These are phyloP conservation scores for Daldinia caldariorum DNA, from an alignment of 495 filamentous ascomycete genomes.

Conservation along the genomic window DNA sequence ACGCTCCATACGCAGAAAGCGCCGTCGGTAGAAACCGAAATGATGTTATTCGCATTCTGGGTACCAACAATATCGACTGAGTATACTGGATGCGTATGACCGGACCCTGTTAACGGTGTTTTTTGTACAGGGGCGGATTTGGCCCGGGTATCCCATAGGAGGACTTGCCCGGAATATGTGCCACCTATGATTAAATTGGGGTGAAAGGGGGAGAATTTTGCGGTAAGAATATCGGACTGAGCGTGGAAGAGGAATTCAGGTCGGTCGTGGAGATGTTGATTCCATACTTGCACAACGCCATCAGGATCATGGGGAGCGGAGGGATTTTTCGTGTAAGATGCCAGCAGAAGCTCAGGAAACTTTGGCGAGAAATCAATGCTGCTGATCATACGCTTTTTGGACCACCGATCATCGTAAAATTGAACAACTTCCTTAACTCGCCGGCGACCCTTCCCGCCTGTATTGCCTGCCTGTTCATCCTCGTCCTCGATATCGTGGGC, in stretches of 20 bases:
- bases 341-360: conserved; percentile 91
- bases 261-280: conserved; percentile 89
- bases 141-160: conserved; percentile 96
- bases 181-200: conserved; percentile 95
- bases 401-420: conserved; percentile 96
- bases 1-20: conserved; percentile 96
- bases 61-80: conserved; percentile 94
- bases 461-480: conserved; percentile 79
- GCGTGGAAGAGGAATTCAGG: conserved; percentile 97
- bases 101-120: conserved; percentile 89
- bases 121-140: conserved; percentile 91
- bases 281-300: conserved; percentile 96
- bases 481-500: conserved; percentile 78
- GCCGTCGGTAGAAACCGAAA: conserved; percentile 94
- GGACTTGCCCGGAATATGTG: conserved; percentile 93
- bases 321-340: conserved; percentile 95
- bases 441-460: conserved; percentile 76
- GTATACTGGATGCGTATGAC: conserved; percentile 97
- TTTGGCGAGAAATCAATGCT: conserved; percentile 93
- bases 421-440: conserved; percentile 87
- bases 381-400: conserved; percentile 95
- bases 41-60: conserved; percentile 98
- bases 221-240: conserved; percentile 92
- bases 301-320: conserved; percentile 94
- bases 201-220: conserved; percentile 97